These are phyloP conservation scores for Plasmopara halstedii DNA, from an alignment of 352 stramenopile species.

Conservation along the genomic window DNA sequence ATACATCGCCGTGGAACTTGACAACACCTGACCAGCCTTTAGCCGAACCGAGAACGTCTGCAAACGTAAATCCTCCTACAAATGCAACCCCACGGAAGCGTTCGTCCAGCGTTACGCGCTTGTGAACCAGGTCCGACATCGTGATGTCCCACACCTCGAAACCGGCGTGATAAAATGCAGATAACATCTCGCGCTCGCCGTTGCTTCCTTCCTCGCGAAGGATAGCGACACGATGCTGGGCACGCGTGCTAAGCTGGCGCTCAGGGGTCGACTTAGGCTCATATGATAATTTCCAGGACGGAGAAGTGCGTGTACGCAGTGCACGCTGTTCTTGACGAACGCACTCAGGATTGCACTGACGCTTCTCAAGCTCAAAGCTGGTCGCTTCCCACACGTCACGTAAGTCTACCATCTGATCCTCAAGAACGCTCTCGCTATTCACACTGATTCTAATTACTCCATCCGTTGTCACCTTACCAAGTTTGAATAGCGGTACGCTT, in stretches of 20 bases:
- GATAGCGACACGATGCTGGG: constrained; percentile 93
- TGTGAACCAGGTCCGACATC: constrained; percentile 93
- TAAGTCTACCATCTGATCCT: constrained; percentile 75
- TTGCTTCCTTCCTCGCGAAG: constrained; percentile 98
- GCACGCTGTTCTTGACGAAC: constrained; percentile 91
- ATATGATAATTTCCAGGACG: constrained; percentile 90
- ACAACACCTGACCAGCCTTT: constrained; percentile 98
- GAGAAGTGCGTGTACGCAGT: constrained; percentile 77
- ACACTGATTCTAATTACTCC: constrained; percentile 88
- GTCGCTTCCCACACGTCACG: constrained; percentile 98
- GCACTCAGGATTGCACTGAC: constrained; percentile 95
- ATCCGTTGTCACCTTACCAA: constrained; percentile 86
- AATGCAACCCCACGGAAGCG: constrained; percentile 97
- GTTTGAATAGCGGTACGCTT: constrained; percentile 79
- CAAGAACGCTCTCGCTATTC: constrained; percentile 70
- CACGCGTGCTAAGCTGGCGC: constrained; percentile 67
- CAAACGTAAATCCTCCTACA: constrained; percentile 98
- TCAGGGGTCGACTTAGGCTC: constrained; percentile 73
- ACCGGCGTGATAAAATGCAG: constrained; percentile 94
- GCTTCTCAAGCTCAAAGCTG: constrained; percentile 97
- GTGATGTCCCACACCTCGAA: constrained; percentile 99
- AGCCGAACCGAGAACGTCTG: constrained; percentile 97
- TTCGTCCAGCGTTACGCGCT: constrained; percentile 87
- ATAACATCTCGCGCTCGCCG: constrained; percentile 98
- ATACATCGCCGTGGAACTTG: constrained; percentile 94